Percentiles rank a stretch among this genome's conserved stretches.
Evolutionary conservation across 768 basidiomycete species (phyloP).

Genomic region (Tulasnella sp.): DNA sequence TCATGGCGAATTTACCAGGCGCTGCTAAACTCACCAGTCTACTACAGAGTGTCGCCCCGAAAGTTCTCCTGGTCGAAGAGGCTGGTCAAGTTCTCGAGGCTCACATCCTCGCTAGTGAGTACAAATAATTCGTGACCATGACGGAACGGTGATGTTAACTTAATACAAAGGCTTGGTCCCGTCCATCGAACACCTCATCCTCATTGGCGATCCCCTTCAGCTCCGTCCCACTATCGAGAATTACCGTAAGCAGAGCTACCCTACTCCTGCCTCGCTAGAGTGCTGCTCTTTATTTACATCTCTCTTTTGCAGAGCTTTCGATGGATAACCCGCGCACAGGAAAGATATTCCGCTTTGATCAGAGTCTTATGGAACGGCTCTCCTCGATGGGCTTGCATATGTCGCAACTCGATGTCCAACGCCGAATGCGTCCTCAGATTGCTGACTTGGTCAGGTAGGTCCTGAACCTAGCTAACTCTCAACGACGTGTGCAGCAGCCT

Average conservation of each 20-base stretch:
- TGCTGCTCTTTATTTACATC: background rate
- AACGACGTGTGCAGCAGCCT: background rate
- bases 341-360: slow-evolving; percentile 57
- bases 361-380: slow-evolving; percentile 70
- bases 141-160: too few relatives aligned
- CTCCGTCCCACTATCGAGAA: slow-evolving; percentile 59
- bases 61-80: slow-evolving; percentile 65
- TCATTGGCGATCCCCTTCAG: slow-evolving; percentile 75
- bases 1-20: slow-evolving; percentile 33
- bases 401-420: slow-evolving; percentile 63
- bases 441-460: slow-evolving; percentile 50
- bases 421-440: slow-evolving; percentile 67
- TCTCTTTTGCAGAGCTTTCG: slow-evolving; percentile 46
- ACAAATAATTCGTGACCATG: background rate
- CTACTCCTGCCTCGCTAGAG: too few relatives aligned
- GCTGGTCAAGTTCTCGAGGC: slow-evolving; percentile 24
- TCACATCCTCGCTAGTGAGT: slow-evolving; percentile 45
- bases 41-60: slow-evolving; percentile 52
- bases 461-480: background rate
- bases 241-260: slow-evolving; percentile 9
- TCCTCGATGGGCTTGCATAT: slow-evolving; percentile 48
- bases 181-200: slow-evolving; percentile 60
- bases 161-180: slow-evolving; percentile 42
- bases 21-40: slow-evolving; percentile 59
- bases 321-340: slow-evolving; percentile 55